Evolutionary conservation across 2,329 filamentous ascomycete species (phyloP).

Genomic region (Pseudogymnoascus sp.): DNA sequence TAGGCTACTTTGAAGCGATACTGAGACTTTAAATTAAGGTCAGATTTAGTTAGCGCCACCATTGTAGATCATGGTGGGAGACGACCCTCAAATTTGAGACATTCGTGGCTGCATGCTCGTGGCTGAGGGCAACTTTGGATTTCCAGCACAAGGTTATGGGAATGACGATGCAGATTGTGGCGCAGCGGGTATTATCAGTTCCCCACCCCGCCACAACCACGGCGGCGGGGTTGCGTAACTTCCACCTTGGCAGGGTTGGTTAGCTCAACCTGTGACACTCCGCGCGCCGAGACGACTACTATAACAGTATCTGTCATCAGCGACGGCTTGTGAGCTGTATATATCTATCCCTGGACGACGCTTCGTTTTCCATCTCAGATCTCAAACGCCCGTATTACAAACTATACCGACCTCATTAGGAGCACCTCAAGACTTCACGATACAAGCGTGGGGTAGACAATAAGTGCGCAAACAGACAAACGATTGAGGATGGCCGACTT

Average conservation of each 20-base stretch:
- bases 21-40: neutral
- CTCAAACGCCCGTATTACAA: neutral
- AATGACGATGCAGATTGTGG: neutral
- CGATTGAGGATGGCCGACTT: conserved; percentile 23
- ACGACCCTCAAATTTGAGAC: neutral
- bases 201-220: neutral
- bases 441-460: neutral
- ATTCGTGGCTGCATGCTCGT: neutral
- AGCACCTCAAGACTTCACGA: neutral
- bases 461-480: neutral
- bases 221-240: neutral
- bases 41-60: neutral
- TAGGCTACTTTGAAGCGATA: neutral
- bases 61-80: neutral
- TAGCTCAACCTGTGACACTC: neutral
- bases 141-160: neutral
- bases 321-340: neutral
- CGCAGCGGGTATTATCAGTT: neutral
- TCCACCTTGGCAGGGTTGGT: neutral
- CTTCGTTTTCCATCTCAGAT: neutral
- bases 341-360: neutral
- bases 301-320: neutral
- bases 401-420: neutral
- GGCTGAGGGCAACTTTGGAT: neutral
- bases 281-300: neutral